Evolutionary conservation across 1,284 basidiomycete genomes (phyloP).

Genomic region (Lentinus polychrous): DNA sequence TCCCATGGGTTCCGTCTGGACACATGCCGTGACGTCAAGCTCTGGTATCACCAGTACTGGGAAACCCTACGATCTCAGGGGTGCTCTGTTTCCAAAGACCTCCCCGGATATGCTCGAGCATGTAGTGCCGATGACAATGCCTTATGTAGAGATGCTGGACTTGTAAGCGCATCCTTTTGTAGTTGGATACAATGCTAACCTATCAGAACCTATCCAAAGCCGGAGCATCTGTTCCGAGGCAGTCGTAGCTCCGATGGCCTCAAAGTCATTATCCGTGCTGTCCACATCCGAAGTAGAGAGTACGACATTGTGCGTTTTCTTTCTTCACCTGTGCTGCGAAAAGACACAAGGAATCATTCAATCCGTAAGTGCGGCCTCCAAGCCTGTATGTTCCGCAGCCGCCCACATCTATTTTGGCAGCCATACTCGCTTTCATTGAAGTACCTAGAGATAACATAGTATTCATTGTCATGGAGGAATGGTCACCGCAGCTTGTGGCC

Average conservation of each 20-base stretch:
- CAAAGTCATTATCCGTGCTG: conserved; percentile 61
- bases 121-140: conserved; percentile 37
- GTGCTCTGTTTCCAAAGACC: conserved; percentile 17
- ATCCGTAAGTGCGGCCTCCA: conserved; percentile 48
- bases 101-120: conserved; percentile 30
- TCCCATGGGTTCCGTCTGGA: conserved; percentile 55
- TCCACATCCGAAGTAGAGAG: conserved; percentile 55
- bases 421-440: conserved; percentile 57
- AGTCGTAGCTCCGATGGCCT: conserved; percentile 40
- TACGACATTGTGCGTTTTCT: conserved; percentile 49
- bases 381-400: neutral
- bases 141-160: conserved; percentile 60
- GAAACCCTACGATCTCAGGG: conserved; percentile 20
- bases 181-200: neutral
- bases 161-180: conserved; percentile 37
- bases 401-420: conserved; percentile 26
- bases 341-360: conserved; percentile 63
- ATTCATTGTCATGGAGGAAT: conserved; percentile 75
- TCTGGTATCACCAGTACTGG: conserved; percentile 39
- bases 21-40: conserved; percentile 57
- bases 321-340: conserved; percentile 41
- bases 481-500: conserved; percentile 55
- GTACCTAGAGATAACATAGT: conserved; percentile 43
- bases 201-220: conserved; percentile 42
- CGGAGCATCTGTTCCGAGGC: conserved; percentile 65